Percentiles rank a stretch among this genome's conserved stretches.
Evolutionary conservation across 2,329 filamentous ascomycete genomes (phyloP).

Genomic region (Rachicladosporium sp.): DNA sequence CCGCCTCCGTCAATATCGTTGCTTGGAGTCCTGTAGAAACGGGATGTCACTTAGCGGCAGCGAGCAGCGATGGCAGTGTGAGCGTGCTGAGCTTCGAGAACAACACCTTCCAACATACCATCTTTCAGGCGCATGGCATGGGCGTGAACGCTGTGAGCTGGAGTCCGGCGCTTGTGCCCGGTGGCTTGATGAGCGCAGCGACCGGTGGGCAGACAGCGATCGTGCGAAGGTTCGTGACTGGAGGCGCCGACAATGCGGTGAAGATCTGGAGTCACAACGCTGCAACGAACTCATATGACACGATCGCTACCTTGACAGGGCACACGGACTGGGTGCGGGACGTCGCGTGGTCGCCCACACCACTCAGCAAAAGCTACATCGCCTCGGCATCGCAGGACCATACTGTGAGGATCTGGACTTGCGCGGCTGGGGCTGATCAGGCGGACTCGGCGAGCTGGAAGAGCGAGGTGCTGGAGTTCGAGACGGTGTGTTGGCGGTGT

Average conservation of each 20-base stretch:
- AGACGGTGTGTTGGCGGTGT: slow-evolving; percentile 84
- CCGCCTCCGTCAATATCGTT: slow-evolving; percentile 91
- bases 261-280: slow-evolving; percentile 83
- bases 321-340: slow-evolving; percentile 96
- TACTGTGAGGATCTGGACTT: slow-evolving; percentile 93
- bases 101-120: slow-evolving; percentile 78
- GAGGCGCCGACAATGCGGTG: slow-evolving; percentile 83
- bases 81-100: slow-evolving; percentile 95
- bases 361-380: slow-evolving; percentile 92
- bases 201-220: slow-evolving; percentile 26
- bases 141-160: slow-evolving; percentile 94
- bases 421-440: slow-evolving; percentile 28
- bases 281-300: slow-evolving; percentile 22
- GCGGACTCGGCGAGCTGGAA: slow-evolving; percentile 57
- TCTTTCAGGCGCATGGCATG: slow-evolving; percentile 83
- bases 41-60: slow-evolving; percentile 87
- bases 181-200: slow-evolving; percentile 64
- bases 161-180: slow-evolving; percentile 76
- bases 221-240: slow-evolving; percentile 83
- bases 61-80: slow-evolving; percentile 85
- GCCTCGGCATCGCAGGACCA: slow-evolving; percentile 92
- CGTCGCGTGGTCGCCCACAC: slow-evolving; percentile 91
- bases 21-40: slow-evolving; percentile 96
- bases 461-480: slow-evolving; percentile 74
- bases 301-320: slow-evolving; percentile 54